Percentiles rank a stretch among this genome's conserved stretches.
Evolutionary conservation across 1,284 basidiomycete genomes (phyloP).

Genomic region (Coniferiporia sulphurascens): DNA sequence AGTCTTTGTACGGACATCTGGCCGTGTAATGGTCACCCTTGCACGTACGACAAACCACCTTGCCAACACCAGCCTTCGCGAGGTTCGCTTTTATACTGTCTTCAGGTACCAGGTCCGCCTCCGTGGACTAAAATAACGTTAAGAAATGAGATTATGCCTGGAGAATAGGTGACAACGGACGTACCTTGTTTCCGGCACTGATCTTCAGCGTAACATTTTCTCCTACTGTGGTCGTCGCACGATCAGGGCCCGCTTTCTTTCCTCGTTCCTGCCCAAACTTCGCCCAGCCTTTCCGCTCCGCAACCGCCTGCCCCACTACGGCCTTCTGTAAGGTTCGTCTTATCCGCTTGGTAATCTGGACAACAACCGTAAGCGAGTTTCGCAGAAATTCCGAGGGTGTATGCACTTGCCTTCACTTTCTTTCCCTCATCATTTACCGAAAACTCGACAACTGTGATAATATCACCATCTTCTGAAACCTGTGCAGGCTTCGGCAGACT

Average conservation of each 20-base stretch:
- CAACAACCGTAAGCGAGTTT: not conserved
- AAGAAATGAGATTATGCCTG: not conserved
- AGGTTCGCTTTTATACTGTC: constrained; percentile 69
- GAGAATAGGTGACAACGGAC: constrained; percentile 20
- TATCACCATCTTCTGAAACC: constrained; percentile 82
- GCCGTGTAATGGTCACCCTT: constrained; percentile 98
- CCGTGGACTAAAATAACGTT: constrained; percentile 37
- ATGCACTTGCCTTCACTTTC: constrained; percentile 75
- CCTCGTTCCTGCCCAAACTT: constrained; percentile 96
- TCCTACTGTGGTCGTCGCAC: constrained; percentile 93
- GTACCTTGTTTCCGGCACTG: constrained; percentile 78
- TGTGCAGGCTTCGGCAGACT: constrained; percentile 44
- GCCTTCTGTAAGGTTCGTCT: constrained; percentile 87
- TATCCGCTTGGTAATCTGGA: constrained; percentile 80
- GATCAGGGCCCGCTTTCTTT: constrained; percentile 84
- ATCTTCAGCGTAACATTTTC: constrained; percentile 88
- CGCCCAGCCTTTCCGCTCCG: constrained; percentile 88
- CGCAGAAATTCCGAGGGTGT: not conserved
- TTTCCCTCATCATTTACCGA: constrained; percentile 88
- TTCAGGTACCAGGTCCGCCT: constrained; percentile 68
- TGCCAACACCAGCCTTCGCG: constrained; percentile 72
- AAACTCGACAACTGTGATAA: constrained; percentile 84
- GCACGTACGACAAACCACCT: constrained; percentile 91
- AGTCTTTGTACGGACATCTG: constrained; percentile 98
- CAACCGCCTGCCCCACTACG: constrained; percentile 91